Percentiles rank a stretch among this genome's conserved stretches.
Conservation (phyloP, 257 asterid genomes). For the Capsicum rhomboideum region DNA sequence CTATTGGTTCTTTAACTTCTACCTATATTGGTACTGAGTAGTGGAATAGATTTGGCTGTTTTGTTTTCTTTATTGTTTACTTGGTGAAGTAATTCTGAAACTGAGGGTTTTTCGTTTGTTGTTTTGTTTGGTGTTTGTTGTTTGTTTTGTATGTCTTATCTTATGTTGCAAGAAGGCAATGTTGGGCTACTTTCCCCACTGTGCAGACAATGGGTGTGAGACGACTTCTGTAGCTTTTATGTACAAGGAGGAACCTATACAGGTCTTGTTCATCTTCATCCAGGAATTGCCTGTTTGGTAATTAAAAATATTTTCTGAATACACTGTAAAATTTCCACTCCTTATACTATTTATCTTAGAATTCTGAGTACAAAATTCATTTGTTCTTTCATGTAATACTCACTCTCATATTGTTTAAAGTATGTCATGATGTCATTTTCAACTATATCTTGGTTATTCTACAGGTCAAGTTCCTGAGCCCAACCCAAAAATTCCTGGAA, state of each 20-base stretch:
- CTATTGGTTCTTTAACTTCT: slow-evolving; percentile 46
- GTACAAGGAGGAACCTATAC: slow-evolving; percentile 84
- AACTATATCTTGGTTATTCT: slow-evolving; percentile 21
- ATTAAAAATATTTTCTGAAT: slow-evolving; percentile 28
- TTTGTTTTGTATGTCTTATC: slow-evolving; percentile 96
- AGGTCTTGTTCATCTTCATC: slow-evolving; percentile 98
- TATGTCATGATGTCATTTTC: slow-evolving; percentile 2
- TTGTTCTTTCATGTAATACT: not conserved
- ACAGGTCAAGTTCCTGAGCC: slow-evolving; percentile 84
- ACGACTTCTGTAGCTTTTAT: slow-evolving; percentile 98
- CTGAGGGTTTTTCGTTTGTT: slow-evolving; percentile 95
- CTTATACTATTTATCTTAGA: not conserved
- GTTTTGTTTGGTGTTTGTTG: slow-evolving; percentile 98
- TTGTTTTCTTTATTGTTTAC: slow-evolving; percentile 42
- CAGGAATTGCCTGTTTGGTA: slow-evolving; percentile 77
- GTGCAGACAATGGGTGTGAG: slow-evolving; percentile 99
- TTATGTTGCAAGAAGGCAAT: slow-evolving; percentile 95
- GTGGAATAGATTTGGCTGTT: slow-evolving; percentile 34
- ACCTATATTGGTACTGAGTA: slow-evolving; percentile 26
- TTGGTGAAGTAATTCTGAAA: slow-evolving; percentile 50
- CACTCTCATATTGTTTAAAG: not conserved
- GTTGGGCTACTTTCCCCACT: slow-evolving; percentile 99
- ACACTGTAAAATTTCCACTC: not conserved
- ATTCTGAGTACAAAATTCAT: not conserved
- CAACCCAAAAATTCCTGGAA: slow-evolving; percentile 61